These are phyloP conservation scores for Hypoxylon sp. DNA, from an alignment of 2,329 filamentous ascomycete genomes.

Conservation along the genomic window DNA sequence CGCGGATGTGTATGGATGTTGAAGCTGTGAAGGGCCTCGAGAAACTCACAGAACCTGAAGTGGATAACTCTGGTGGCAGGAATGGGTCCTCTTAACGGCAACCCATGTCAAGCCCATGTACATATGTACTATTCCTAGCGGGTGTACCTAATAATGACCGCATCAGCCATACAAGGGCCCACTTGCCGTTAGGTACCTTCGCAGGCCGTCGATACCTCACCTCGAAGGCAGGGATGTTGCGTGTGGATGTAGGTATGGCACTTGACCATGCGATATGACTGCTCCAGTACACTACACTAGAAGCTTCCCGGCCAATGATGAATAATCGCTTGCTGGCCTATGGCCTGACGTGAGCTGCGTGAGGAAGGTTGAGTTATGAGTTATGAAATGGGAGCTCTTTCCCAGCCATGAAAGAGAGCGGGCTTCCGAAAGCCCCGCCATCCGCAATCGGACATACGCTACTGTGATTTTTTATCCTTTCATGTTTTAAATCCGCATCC, in stretches of 20 bases:
- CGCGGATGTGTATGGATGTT: conserved; percentile 18
- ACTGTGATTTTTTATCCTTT: neutral
- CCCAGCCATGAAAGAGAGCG: conserved; percentile 19
- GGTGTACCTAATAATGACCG: conserved; percentile 29
- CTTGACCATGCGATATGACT: conserved; percentile 15
- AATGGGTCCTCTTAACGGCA: conserved; percentile 8
- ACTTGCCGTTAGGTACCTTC: conserved; percentile 31
- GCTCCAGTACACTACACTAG: conserved; percentile 16
- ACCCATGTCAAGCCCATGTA: conserved; percentile 18
- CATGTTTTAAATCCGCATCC: conserved; percentile 23
- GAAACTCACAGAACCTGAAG: conserved; percentile 28
- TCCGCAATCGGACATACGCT: conserved; percentile 33
- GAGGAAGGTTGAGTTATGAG: neutral
- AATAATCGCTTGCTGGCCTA: conserved; percentile 10
- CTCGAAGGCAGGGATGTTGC: conserved; percentile 13
- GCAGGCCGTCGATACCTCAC: conserved; percentile 24
- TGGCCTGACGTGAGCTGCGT: conserved; percentile 1
- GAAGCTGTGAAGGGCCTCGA: conserved; percentile 36
- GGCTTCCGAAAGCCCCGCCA: conserved; percentile 28
- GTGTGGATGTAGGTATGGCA: neutral
- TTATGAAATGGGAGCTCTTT: conserved; percentile 20
- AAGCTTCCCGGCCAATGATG: conserved; percentile 30
- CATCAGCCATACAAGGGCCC: conserved; percentile 14
- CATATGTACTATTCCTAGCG: conserved; percentile 5
- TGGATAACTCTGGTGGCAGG: conserved; percentile 19